Evolutionary conservation across 2,329 filamentous ascomycete species (phyloP).

Genomic region (Aspergillus neoniger): DNA sequence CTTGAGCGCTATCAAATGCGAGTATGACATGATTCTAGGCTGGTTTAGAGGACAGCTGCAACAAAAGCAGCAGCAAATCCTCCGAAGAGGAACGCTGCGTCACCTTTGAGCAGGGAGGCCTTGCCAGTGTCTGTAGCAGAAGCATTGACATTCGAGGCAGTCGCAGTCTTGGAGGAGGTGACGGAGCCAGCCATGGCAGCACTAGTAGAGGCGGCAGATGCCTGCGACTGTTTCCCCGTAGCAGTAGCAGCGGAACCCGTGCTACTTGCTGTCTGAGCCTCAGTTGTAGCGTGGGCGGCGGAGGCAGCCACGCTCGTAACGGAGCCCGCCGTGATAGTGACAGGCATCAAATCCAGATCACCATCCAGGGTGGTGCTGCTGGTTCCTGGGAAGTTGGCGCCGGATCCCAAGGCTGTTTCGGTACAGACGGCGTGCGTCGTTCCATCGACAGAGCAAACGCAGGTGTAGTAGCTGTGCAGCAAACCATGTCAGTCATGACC

Average conservation of each 20-base stretch:
- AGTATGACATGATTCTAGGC: too few species aligned
- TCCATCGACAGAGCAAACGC: conserved; percentile 21
- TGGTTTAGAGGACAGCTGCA: background rate
- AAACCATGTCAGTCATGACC: background rate
- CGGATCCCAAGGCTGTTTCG: conserved; percentile 15
- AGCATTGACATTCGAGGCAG: background rate
- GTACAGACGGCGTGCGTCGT: conserved; percentile 23
- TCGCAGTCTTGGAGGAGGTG: background rate
- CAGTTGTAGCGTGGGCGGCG: background rate
- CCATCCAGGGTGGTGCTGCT: conserved; percentile 12
- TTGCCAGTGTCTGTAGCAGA: conserved; percentile 1
- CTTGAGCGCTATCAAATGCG: too few species aligned
- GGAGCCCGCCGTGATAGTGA: conserved; percentile 26
- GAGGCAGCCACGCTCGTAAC: conserved; percentile 11
- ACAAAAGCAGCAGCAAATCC: conserved; percentile 10
- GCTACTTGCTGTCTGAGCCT: background rate
- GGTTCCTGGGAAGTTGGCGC: conserved; percentile 19
- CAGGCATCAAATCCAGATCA: conserved; percentile 19
- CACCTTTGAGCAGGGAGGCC: background rate
- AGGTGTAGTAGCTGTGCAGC: conserved; percentile 14
- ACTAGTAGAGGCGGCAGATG: background rate
- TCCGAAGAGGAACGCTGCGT: conserved; percentile 10
- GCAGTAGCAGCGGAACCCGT: background rate
- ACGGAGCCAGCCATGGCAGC: background rate
- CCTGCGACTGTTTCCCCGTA: background rate